Evolutionary conservation across 306 rosid genomes (phyloP).

Genomic region (Fagus sylvatica): DNA sequence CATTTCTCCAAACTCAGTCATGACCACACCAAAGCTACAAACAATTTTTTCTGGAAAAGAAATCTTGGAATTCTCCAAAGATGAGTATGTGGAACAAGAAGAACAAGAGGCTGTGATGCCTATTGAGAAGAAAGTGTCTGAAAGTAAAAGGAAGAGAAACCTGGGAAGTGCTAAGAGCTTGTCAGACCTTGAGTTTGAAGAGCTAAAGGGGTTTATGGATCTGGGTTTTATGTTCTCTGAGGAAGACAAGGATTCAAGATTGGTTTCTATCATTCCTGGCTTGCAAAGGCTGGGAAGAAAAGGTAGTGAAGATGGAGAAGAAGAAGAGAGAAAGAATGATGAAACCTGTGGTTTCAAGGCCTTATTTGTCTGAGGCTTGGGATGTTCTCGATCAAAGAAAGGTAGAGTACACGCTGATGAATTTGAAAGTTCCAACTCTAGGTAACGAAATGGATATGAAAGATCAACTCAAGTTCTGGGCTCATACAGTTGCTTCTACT

Average conservation of each 20-base stretch:
- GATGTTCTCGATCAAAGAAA: conserved; percentile 41
- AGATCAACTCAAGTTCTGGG: conserved; percentile 65
- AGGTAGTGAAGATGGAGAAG: conserved; percentile 12
- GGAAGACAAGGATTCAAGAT: conserved; percentile 51
- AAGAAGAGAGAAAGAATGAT: conserved; percentile 27
- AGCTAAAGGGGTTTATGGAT: conserved; percentile 88
- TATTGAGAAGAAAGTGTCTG: conserved; percentile 10
- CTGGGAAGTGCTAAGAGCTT: conserved; percentile 43
- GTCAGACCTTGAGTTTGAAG: conserved; percentile 70
- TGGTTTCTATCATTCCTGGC: conserved; percentile 73
- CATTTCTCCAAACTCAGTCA: conserved; percentile 42
- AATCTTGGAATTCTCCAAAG: conserved; percentile 29
- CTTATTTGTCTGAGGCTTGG: conserved; percentile 90
- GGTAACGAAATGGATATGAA: conserved; percentile 62
- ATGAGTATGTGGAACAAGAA: background rate
- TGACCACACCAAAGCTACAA: conserved; percentile 35
- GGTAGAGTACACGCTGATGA: conserved; percentile 31
- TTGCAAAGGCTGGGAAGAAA: conserved; percentile 53
- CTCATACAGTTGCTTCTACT: conserved; percentile 73
- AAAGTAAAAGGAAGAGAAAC: conserved; percentile 15
- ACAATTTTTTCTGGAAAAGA: conserved; percentile 51
- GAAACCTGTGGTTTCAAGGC: conserved; percentile 44
- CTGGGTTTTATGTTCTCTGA: conserved; percentile 81
- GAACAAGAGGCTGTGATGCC: background rate
- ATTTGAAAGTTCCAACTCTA: conserved; percentile 53